Percentiles rank a stretch among this genome's conserved stretches.
phyloP scores from a whole-genome alignment of 2,329 filamentous ascomycete genomes.

The Colletotrichum navitas region DNA sequence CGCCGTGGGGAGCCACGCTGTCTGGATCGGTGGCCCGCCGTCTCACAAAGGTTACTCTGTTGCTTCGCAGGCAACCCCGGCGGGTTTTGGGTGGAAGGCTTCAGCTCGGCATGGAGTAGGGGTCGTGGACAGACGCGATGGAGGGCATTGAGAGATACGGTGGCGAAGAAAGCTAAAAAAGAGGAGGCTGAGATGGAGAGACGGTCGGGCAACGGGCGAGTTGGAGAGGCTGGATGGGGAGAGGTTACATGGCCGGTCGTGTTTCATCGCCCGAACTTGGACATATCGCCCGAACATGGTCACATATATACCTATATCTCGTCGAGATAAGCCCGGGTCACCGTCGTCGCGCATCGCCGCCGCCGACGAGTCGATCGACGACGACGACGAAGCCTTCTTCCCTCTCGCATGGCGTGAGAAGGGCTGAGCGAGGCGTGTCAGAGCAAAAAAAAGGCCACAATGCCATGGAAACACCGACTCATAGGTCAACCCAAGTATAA shows the following conservation, averaged over 20 bases:
- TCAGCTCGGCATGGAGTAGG: background rate
- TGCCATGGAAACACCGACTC: background rate
- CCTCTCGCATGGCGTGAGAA: background rate
- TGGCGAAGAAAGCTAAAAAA: background rate
- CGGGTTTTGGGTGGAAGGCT: background rate
- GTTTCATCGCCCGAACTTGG: conserved; percentile 3
- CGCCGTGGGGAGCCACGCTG: background rate
- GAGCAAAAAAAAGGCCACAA: background rate
- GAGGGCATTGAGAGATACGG: background rate
- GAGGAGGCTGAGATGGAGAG: background rate
- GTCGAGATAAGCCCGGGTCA: background rate
- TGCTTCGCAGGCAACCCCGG: background rate
- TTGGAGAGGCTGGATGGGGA: background rate
- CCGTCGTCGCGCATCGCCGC: background rate
- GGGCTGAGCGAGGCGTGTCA: background rate
- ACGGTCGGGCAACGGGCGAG: too few relatives aligned
- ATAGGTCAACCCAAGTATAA: too few relatives aligned
- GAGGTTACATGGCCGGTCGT: background rate
- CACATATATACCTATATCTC: background rate
- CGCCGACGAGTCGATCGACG: too few relatives aligned
- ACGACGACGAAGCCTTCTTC: background rate
- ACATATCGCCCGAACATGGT: too few relatives aligned
- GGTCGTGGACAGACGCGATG: background rate
- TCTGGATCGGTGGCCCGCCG: background rate
- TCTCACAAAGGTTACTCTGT: background rate